Percentiles rank a stretch among this genome's conserved stretches.
phyloP scores from a whole-genome alignment of 148 eudicot genomes.

The Chenopodium album region DNA sequence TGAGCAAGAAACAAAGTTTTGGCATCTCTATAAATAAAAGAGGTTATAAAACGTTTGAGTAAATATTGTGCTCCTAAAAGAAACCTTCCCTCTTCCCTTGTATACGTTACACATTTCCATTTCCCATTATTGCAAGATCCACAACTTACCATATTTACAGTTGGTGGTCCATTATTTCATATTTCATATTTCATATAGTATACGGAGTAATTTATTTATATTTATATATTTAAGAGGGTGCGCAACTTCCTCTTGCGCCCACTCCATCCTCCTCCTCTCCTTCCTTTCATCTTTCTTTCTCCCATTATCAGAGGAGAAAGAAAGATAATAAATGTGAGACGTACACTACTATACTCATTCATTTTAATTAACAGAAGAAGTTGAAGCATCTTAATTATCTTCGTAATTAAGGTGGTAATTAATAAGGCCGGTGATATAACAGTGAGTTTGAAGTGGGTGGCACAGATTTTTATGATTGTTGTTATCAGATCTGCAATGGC shows the following conservation, averaged over 20 bases:
- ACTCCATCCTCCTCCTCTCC: neutral
- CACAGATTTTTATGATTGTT: too few relatives aligned
- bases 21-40: constrained; percentile 8
- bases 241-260: constrained; percentile 22
- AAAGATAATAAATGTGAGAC: constrained; percentile 22
- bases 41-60: neutral
- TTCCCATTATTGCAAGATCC: constrained; percentile 14
- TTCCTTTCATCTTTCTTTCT: neutral
- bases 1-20: neutral
- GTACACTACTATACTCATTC: neutral
- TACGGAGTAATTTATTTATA: neutral
- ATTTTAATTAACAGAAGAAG: neutral
- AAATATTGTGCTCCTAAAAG: neutral
- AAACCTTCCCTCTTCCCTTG: neutral
- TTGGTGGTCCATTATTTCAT: neutral
- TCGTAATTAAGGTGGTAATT: too few relatives aligned
- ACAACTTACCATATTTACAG: neutral
- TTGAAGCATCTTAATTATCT: neutral
- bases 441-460: too few relatives aligned
- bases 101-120: constrained; percentile 8
- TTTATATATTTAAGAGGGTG: neutral
- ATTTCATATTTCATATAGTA: neutral
- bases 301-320: neutral
- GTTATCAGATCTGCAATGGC: constrained; percentile 19
- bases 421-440: too few relatives aligned